Percentiles rank a stretch among this genome's conserved stretches.
phyloP scores from a whole-genome alignment of 441 rosid species.

The Hura crepitans region DNA sequence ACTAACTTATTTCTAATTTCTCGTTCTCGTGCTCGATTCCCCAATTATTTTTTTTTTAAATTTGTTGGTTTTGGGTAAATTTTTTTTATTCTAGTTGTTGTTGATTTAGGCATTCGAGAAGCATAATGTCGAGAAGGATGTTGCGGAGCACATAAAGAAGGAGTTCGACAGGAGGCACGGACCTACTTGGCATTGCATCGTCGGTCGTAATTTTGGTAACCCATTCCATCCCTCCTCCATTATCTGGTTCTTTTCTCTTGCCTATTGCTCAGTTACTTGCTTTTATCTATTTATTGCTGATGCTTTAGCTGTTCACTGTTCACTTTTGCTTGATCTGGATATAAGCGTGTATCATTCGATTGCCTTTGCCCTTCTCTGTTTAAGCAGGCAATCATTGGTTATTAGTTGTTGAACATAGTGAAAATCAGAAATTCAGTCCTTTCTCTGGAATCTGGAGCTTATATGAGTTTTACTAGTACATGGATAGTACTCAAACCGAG shows the following conservation, averaged over 20 bases:
- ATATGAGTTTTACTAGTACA: background rate
- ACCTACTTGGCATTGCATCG: conserved; percentile 99
- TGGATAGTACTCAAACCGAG: background rate
- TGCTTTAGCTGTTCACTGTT: background rate
- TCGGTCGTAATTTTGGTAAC: conserved; percentile 96
- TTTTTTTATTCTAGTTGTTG: background rate
- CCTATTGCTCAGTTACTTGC: too few species aligned
- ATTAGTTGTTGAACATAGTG: background rate
- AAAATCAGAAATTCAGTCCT: background rate
- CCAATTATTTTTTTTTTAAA: background rate
- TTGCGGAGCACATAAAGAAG: conserved; percentile 94
- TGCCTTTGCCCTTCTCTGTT: background rate
- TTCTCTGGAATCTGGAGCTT: background rate
- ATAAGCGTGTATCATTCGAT: background rate
- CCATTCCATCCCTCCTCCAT: conserved; percentile 16
- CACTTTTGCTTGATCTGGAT: background rate
- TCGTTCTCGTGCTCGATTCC: conserved; percentile 2
- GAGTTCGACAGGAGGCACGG: conserved; percentile 94
- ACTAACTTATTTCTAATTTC: background rate
- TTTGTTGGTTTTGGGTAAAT: background rate
- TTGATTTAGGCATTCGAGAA: conserved; percentile 70
- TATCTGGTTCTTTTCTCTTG: too few species aligned
- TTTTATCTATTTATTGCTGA: background rate
- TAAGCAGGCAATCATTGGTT: background rate
- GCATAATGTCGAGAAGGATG: conserved; percentile 84